Evolutionary conservation across 1,284 basidiomycete genomes (phyloP).

Genomic region (Austropuccinia psidii): DNA sequence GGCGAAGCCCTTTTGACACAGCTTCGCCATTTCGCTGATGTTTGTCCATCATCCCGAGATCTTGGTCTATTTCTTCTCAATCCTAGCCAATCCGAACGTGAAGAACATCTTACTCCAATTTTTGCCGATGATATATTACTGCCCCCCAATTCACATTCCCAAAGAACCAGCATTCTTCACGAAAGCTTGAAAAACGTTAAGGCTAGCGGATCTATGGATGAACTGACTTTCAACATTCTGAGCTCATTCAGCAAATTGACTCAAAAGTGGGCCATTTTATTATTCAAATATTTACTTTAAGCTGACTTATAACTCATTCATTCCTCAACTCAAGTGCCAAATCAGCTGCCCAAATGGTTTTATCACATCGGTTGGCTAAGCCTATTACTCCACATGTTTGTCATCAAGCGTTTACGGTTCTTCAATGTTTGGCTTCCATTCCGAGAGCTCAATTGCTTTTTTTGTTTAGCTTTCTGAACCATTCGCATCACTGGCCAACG

Average conservation of each 20-base stretch:
- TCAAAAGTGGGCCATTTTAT: constrained; percentile 38
- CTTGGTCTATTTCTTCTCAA: constrained; percentile 81
- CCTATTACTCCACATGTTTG: constrained; percentile 89
- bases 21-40: constrained; percentile 55
- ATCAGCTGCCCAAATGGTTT: constrained; percentile 79
- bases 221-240: constrained; percentile 45
- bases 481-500: constrained; percentile 30
- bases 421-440: neutral
- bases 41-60: constrained; percentile 69
- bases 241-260: constrained; percentile 44
- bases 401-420: no score
- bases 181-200: constrained; percentile 35
- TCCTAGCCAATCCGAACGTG: constrained; percentile 78
- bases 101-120: constrained; percentile 58
- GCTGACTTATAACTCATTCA: constrained; percentile 47
- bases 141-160: constrained; percentile 39
- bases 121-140: constrained; percentile 48
- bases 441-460: neutral
- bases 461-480: constrained; percentile 29
- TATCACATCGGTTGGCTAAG: constrained; percentile 85
- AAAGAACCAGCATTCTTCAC: constrained; percentile 40
- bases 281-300: neutral
- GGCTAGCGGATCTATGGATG: constrained; percentile 41
- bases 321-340: constrained; percentile 76
- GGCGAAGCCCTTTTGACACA: constrained; percentile 53